A percentile compares a stretch with the other conserved stretches of the same genome.
These are phyloP conservation scores for Domatiomyces globalis DNA, from an alignment of 2,329 filamentous ascomycete genomes.

Conservation along the genomic window DNA sequence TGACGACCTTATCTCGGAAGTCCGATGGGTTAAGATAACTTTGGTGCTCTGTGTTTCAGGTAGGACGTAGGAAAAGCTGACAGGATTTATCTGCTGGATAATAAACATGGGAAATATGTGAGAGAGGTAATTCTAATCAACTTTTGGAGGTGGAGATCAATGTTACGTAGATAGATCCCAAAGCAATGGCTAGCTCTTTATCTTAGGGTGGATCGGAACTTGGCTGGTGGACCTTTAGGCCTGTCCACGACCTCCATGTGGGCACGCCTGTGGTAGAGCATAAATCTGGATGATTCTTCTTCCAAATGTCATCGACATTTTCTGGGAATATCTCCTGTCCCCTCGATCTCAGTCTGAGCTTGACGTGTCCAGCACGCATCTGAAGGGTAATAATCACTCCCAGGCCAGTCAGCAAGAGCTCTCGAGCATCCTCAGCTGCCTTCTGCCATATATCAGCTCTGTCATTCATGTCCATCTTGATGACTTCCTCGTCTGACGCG, in stretches of 20 bases:
- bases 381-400: slow-evolving; percentile 58
- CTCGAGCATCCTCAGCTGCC: slow-evolving; percentile 42
- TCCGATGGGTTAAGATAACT: neutral
- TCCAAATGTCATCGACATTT: slow-evolving; percentile 19
- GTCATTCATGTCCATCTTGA: slow-evolving; percentile 33
- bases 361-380: slow-evolving; percentile 46
- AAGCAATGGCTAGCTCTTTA: neutral
- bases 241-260: slow-evolving; percentile 4
- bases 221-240: neutral
- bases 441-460: slow-evolving; percentile 44
- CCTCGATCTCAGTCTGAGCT: slow-evolving; percentile 53
- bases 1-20: neutral
- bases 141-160: neutral
- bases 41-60: neutral
- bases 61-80: neutral
- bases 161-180: neutral
- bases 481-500: slow-evolving; percentile 41
- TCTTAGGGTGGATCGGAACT: too few species aligned
- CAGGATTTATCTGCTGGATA: neutral
- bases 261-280: slow-evolving; percentile 2
- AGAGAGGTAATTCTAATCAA: too few species aligned
- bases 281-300: slow-evolving; percentile 16
- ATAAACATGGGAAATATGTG: neutral
- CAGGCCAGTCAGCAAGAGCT: slow-evolving; percentile 40
- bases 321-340: slow-evolving; percentile 52